Base-by-base conservation (phyloP, 805 yeast species). In the Pichia insulana region DNA sequence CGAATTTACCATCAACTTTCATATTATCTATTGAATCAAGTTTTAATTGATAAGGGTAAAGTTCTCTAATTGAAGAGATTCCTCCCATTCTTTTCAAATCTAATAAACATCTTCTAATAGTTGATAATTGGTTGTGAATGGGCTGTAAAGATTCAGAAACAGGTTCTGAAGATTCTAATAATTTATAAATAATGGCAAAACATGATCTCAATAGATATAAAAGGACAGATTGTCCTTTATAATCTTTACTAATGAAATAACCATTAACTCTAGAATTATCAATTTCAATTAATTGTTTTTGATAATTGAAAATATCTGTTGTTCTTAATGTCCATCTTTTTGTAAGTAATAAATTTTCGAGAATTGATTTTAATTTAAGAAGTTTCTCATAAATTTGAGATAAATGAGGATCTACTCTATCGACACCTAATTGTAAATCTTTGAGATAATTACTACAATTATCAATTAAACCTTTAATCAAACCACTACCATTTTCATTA, bases 291-390 rank as follows among this genome's bases (percentile, higher is more conserved):
- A 92, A 68, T 48, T 71, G 70, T 55, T 80, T 78, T 62, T 88
- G 95, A 59, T 84, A 89, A 38, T 73, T 71, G 64, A 83, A 92
- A 47, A 92, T 70, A 64, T 92, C 99, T 0, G 98, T 92, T 56
- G 89, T 96, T 56, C 99, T 77, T 65, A 92, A 69, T 2, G 97
- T 90, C 99, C 99, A 92, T 60, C 98, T 76, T 62, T 96, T 80
- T 3, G 98, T 92, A 36, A 92, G 78, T 53, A 90, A 70, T 48
- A 92, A 67, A 51, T 85, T 86, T 52, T 86, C 96, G 47, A 92
- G 70, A 16, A 80, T 80, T 19, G 76, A 70, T 59, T 87, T 85
- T 51, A 87, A 70, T 36, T 72, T 75, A 26, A 74, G 65, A 50
- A 92, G 67, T 45, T 75, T 70, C 38, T 74, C 70, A 62, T 84